Evolutionary conservation across 331 rosid genomes (phyloP), one percentile per base, ranked within the genome.

Genomic region (Acacia pycnantha): DNA sequence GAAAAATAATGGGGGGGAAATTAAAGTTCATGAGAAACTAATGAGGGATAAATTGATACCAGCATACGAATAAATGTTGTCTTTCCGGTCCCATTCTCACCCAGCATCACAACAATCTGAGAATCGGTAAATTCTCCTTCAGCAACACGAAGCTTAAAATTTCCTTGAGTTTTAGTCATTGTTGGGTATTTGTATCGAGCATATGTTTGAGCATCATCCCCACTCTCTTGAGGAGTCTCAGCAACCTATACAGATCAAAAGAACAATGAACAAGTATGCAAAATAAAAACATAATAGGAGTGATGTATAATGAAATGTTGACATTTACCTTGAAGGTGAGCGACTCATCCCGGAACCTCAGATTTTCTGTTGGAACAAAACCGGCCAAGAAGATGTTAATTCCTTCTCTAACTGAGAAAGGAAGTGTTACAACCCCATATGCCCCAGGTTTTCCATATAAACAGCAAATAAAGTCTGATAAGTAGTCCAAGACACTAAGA

Each of bases 51-150:
- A 70, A 64, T 68, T 54, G 56, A 69, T 93, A 95, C 99, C 99
- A 95, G 99, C 99, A 95, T 93, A 0, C 97, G 98, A 80, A 95
- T 95, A 82, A 95, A 95, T 15, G 99, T 95, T 13, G 97, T 95
- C 91, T 95, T 95, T 81, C 99, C 99, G 0, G 98, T 95, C 82
- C 99, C 99, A 67, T 95, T 95, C 87, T 95, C 99, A 74, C 99
- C 99, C 56, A 95, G 89, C 99, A 95, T 95, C 82, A 95, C 99
- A 90, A 95, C 31, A 85, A 95, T 95, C 82, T 95, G 99, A 69
- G 99, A 95, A 89, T 95, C 99, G 0, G 99, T 93, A 73, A 93
- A 95, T 88, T 95, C 99, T 22, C 98, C 99, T 87, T 95, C 99
- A 74, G 84, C 54, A 51, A 95, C 97, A 59, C 85, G 91, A 82